These are phyloP conservation scores for Durio zibethinus DNA, from an alignment of 345 rosid genomes.

Conservation along the genomic window DNA sequence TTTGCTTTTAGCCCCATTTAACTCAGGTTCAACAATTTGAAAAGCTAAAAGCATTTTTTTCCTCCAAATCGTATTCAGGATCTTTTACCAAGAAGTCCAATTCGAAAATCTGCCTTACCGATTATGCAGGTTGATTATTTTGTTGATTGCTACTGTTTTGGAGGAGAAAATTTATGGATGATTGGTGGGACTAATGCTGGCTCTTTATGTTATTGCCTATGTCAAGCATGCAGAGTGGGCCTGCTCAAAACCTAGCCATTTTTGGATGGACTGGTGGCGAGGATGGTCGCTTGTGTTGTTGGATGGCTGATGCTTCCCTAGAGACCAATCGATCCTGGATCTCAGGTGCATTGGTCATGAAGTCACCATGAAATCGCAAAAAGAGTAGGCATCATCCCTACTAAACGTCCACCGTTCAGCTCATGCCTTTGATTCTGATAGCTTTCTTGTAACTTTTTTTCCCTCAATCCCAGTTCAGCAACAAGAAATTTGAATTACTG, in stretches of 20 bases:
- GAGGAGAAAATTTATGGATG: conserved; percentile 71
- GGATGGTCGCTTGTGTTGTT: conserved; percentile 89
- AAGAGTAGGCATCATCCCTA: conserved; percentile 61
- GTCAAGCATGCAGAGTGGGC: conserved; percentile 37
- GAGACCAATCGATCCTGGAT: conserved; percentile 59
- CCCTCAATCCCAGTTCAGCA: neutral
- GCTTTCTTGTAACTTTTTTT: neutral
- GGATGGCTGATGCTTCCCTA: conserved; percentile 56
- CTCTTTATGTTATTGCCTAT: conserved; percentile 70
- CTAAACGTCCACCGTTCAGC: neutral
- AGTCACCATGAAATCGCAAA: conserved; percentile 38
- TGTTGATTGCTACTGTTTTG: conserved; percentile 69
- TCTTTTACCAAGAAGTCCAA: neutral
- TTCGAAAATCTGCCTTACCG: neutral
- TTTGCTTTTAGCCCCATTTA: neutral
- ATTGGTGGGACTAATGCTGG: conserved; percentile 82
- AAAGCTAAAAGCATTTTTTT: neutral
- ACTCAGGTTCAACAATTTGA: neutral
- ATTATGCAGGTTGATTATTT: conserved; percentile 78
- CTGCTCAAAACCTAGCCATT: conserved; percentile 40
- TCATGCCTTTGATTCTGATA: neutral
- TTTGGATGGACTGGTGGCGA: conserved; percentile 96
- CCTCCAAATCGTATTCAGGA: no score
- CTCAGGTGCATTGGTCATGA: conserved; percentile 51
- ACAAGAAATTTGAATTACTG: neutral